A percentile compares a stretch with the other conserved stretches of the same genome.
Conservation (phyloP, 345 rosid genomes). For the Moringa oleifera region DNA sequence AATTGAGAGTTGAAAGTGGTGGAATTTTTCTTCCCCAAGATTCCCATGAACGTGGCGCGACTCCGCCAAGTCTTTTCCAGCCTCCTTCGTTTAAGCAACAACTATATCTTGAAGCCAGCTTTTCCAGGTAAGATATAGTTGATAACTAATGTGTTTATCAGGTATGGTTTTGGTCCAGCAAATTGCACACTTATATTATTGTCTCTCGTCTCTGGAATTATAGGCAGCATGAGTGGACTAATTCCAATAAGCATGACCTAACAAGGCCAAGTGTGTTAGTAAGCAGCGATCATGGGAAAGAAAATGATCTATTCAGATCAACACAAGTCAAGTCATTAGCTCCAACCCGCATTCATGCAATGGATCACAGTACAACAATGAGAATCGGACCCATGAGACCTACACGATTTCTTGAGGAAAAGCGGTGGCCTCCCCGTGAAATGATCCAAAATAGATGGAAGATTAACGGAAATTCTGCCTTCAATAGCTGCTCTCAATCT, state of each 20-base stretch:
- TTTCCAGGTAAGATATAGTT: constrained; percentile 22
- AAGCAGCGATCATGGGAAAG: constrained; percentile 16
- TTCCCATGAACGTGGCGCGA: constrained; percentile 9
- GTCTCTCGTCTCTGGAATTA: too few species aligned
- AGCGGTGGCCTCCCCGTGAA: constrained; percentile 37
- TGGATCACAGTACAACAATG: constrained; percentile 16
- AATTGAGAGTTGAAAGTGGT: constrained; percentile 42
- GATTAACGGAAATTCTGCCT: constrained; percentile 5
- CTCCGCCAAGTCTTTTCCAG: constrained; percentile 11
- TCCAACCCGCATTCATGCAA: constrained; percentile 12
- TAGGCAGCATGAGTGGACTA: too few species aligned
- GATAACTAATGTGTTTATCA: too few species aligned
- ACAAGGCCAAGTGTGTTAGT: too few species aligned
- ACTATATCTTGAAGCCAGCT: constrained; percentile 13
- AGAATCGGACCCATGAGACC: constrained; percentile 26
- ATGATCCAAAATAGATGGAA: constrained; percentile 25
- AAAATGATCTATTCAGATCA: constrained; percentile 9
- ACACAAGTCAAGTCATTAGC: constrained; percentile 7
- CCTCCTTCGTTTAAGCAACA: constrained; percentile 19
- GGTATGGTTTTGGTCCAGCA: too few species aligned
- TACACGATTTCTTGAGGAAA: constrained; percentile 31
- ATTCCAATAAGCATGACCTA: too few species aligned
- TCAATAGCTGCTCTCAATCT: constrained; percentile 5
- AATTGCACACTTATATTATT: too few species aligned
- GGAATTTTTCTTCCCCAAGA: constrained; percentile 25